Percentiles rank a stretch among this genome's conserved stretches.
Conservation (phyloP, 2,329 filamentous ascomycete genomes). For the Thelonectria olida region DNA sequence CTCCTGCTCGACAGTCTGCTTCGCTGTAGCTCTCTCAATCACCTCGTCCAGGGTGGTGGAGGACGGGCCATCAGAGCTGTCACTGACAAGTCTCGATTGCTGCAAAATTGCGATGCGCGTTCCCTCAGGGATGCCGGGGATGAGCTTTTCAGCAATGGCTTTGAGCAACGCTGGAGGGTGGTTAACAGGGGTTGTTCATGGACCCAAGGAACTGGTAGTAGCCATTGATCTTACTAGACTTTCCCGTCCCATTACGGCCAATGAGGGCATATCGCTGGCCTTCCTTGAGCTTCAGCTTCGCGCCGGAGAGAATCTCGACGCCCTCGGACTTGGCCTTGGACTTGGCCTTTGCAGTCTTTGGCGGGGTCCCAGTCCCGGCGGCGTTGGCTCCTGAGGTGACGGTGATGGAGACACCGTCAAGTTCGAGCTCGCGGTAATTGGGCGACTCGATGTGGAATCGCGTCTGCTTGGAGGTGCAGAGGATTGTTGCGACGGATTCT, state of each 20-base stretch:
- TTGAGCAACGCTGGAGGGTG: constrained; percentile 68
- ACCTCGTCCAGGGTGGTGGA: constrained; percentile 72
- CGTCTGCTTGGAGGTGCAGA: constrained; percentile 74
- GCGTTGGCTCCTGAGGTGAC: constrained; percentile 59
- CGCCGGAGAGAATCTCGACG: constrained; percentile 75
- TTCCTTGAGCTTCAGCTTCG: constrained; percentile 76
- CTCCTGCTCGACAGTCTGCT: constrained; percentile 66
- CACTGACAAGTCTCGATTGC: constrained; percentile 61
- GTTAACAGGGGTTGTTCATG: no score
- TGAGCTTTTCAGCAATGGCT: constrained; percentile 80
- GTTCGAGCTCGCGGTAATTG: constrained; percentile 70
- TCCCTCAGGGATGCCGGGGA: constrained; percentile 77
- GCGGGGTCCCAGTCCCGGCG: constrained; percentile 22
- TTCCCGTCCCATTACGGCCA: constrained; percentile 84
- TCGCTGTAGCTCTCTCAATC: constrained; percentile 67
- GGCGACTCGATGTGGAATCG: constrained; percentile 68
- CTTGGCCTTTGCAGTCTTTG: constrained; percentile 58
- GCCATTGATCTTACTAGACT: constrained; percentile 68
- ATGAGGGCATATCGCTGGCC: constrained; percentile 80
- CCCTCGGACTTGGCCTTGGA: constrained; percentile 55
- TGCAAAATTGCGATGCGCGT: constrained; percentile 75
- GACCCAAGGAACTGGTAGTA: background rate
- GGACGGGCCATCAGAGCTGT: constrained; percentile 43
- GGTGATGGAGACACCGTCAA: constrained; percentile 77
- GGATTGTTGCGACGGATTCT: constrained; percentile 62